Base-by-base conservation (phyloP, 306 rosid genomes). In the Acmispon strigosus region DNA sequence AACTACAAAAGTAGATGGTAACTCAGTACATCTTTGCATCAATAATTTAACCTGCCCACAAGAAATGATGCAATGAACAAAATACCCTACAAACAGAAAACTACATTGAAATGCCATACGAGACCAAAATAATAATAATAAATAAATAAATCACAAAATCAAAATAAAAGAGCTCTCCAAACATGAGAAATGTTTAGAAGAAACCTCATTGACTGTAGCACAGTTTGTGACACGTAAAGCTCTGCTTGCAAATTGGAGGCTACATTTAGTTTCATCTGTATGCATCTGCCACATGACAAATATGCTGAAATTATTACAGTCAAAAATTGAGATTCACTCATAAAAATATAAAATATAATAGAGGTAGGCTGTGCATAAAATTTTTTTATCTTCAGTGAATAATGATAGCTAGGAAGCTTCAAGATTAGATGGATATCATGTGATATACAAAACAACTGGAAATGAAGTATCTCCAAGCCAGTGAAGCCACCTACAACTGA, bases 241-340 rank as follows among this genome's bases (percentile, higher is more conserved):
- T 77, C 98, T 84, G 77, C 98, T 94, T 78, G 98, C 98, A 81
- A 94, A 94, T 72, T 94, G 98, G 66, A 94, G 91, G 69, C 95
- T 94, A 74, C 98, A 90, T 89, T 90, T 94, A 27, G 98, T 94
- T 86, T 94, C 98, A 42, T 94, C 98, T 66, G 91, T 77, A 77
- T 94, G 98, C 80, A 91, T 69, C 98, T 94, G 90, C 76, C 81
- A 79, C 53, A 63, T 62, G 72, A 81, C 8, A 44, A 71, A 64
- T 56, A 51, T 53, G 5, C 71, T 65, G 48, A 68, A 72, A 76
- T 68, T 10, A 66, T 34, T 41, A 27, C 37, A 54, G 18, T 13
- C 18, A 66, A 60, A 39, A 9, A 8, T 41, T 29, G 42, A 54
- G 41, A 56, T 15, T 37, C 58, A 36, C 47, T 17, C 43, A 16